A percentile compares a stretch with the other conserved stretches of the same genome.
Evolutionary conservation across 495 filamentous ascomycete genomes (phyloP).

Genomic region (Tuber aestivum): DNA sequence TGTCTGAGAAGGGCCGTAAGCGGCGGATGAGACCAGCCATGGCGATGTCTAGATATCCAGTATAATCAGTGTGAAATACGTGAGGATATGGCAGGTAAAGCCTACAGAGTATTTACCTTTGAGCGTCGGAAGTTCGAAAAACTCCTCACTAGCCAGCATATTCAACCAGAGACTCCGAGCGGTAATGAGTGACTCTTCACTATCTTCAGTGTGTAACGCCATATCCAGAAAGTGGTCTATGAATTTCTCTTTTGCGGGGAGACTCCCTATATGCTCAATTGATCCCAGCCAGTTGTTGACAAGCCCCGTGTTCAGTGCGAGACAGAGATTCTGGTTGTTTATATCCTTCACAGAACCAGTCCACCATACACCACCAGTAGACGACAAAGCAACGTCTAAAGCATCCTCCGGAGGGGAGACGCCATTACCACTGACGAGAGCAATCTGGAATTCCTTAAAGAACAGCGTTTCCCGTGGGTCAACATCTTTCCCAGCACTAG

Average conservation of each 20-base stretch:
- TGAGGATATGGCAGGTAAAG: not conserved
- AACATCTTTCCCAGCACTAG: not conserved
- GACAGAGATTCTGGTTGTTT: constrained; percentile 18
- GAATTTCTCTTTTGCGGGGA: constrained; percentile 3
- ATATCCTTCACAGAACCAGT: constrained; percentile 19
- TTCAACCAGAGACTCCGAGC: constrained; percentile 11
- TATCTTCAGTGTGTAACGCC: constrained; percentile 9
- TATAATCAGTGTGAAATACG: not conserved
- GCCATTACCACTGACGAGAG: not conserved
- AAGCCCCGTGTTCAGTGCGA: constrained; percentile 12
- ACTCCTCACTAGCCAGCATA: constrained; percentile 15
- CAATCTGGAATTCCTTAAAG: not conserved
- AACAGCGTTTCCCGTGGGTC: not conserved
- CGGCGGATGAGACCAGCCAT: constrained; percentile 33
- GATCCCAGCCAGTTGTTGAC: constrained; percentile 13
- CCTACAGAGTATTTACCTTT: constrained; percentile 25
- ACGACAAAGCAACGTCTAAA: not conserved
- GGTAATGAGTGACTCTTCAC: not conserved
- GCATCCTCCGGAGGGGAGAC: not conserved
- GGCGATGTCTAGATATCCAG: constrained; percentile 21
- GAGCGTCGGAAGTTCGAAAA: constrained; percentile 29
- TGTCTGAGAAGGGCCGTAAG: constrained; percentile 9
- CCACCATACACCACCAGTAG: not conserved
- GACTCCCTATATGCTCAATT: constrained; percentile 13
- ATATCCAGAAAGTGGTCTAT: constrained; percentile 27